phyloP scores from a whole-genome alignment of 345 rosid species.

The Eucalyptus polyanthemos region DNA sequence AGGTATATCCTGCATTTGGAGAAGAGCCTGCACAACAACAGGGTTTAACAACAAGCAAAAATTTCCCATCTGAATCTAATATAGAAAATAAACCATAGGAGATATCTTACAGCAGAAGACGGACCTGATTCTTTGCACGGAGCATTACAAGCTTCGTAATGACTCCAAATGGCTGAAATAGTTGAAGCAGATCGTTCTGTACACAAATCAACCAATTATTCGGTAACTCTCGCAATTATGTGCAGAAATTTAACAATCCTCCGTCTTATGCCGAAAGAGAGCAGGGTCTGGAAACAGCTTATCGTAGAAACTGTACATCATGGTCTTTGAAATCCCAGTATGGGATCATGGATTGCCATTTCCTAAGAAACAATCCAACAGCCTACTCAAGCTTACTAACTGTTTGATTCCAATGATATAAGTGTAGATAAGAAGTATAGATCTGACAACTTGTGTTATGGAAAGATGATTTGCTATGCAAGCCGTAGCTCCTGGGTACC shows the following conservation, averaged over 20 bases:
- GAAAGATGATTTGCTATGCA: background rate
- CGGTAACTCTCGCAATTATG: background rate
- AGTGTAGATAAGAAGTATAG: background rate
- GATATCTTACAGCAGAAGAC: background rate
- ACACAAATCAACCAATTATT: background rate
- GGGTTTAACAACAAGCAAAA: background rate
- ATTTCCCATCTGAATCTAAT: background rate
- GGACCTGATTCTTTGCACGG: constrained; percentile 94
- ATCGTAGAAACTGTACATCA: background rate
- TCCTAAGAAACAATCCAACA: background rate
- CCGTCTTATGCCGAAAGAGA: background rate
- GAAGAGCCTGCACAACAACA: constrained; percentile 58
- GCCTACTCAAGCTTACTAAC: background rate
- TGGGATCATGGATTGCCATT: background rate
- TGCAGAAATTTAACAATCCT: background rate
- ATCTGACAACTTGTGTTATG: background rate
- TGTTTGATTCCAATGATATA: background rate
- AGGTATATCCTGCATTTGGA: constrained; percentile 95
- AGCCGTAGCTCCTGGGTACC: background rate
- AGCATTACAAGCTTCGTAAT: constrained; percentile 99
- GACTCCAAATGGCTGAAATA: constrained; percentile 96
- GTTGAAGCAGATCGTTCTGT: constrained; percentile 95
- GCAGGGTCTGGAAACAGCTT: background rate
- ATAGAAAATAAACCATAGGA: background rate
- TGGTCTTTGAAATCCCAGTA: background rate